Conservation (phyloP, 257 asterid genomes). For the Scutellaria galericulata region DNA sequence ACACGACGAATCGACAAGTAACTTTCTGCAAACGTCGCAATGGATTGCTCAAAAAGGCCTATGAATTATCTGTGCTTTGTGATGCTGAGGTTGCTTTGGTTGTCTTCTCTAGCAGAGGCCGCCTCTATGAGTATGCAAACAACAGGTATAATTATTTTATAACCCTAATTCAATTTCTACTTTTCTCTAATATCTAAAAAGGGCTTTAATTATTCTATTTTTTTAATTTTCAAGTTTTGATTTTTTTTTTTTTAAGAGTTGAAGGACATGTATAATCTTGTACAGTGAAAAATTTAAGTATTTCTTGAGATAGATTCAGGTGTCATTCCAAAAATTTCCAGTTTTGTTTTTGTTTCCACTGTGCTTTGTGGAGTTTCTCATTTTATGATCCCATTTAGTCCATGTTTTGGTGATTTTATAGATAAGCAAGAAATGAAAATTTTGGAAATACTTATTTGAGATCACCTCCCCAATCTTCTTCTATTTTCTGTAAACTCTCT, state of each 20-base stretch:
- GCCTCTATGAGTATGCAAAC: constrained; percentile 91
- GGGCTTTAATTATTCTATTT: too few species aligned
- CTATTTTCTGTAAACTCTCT: constrained; percentile 35
- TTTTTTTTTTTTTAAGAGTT: background rate
- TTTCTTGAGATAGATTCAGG: constrained; percentile 42
- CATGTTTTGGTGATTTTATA: too few species aligned
- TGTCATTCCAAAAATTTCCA: constrained; percentile 36
- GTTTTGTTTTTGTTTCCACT: constrained; percentile 40
- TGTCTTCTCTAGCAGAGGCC: constrained; percentile 92
- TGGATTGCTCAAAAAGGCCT: constrained; percentile 88
- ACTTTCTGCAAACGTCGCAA: constrained; percentile 95
- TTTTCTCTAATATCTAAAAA: too few species aligned
- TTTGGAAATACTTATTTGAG: constrained; percentile 45
- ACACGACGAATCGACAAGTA: constrained; percentile 95
- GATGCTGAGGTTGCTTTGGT: constrained; percentile 94
- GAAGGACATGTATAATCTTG: constrained; percentile 31
- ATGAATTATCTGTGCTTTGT: constrained; percentile 91
- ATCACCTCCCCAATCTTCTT: constrained; percentile 48
- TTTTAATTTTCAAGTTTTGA: constrained; percentile 1
- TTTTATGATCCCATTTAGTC: constrained; percentile 12
- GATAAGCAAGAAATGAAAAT: constrained; percentile 46
- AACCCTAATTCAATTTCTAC: too few species aligned
- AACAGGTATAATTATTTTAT: constrained; percentile 54
- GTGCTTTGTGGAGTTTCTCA: constrained; percentile 37
- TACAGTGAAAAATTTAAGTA: constrained; percentile 32